phyloP scores from a whole-genome alignment of 2,329 filamentous ascomycete genomes.

The Pseudogymnoascus sp. region DNA sequence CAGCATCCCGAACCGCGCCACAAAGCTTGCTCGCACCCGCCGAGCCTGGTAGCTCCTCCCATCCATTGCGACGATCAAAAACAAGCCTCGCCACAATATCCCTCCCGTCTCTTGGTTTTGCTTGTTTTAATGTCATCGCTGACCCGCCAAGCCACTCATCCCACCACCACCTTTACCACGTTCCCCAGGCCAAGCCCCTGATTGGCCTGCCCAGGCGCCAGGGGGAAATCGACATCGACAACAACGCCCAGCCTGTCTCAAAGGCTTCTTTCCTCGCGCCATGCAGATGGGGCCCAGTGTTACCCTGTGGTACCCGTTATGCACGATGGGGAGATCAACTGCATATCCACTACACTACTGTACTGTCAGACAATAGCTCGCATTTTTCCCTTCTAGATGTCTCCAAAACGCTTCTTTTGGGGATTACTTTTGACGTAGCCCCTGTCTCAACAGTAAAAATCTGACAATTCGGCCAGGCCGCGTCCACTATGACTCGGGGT shows the following conservation, averaged over 20 bases:
- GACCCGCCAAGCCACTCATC: background rate
- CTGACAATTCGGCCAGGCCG: background rate
- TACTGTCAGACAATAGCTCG: slow-evolving; percentile 3
- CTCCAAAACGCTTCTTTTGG: background rate
- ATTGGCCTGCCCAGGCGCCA: background rate
- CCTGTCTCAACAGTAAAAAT: background rate
- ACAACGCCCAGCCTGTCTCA: background rate
- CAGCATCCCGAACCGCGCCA: background rate
- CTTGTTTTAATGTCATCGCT: slow-evolving; percentile 5
- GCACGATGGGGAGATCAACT: background rate
- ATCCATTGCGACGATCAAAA: background rate
- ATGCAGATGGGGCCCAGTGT: background rate
- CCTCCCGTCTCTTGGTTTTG: background rate
- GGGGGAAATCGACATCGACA: background rate
- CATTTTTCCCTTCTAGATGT: background rate
- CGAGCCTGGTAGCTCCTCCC: background rate
- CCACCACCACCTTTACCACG: background rate
- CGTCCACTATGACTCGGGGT: background rate
- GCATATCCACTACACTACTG: background rate
- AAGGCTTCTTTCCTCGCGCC: background rate
- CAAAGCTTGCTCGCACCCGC: background rate
- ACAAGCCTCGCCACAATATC: slow-evolving; percentile 2
- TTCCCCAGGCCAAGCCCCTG: background rate
- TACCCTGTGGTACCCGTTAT: background rate
- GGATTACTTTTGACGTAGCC: background rate